Conservation (phyloP, 2,329 filamentous ascomycete genomes). For the Hypoxylon sp. region DNA sequence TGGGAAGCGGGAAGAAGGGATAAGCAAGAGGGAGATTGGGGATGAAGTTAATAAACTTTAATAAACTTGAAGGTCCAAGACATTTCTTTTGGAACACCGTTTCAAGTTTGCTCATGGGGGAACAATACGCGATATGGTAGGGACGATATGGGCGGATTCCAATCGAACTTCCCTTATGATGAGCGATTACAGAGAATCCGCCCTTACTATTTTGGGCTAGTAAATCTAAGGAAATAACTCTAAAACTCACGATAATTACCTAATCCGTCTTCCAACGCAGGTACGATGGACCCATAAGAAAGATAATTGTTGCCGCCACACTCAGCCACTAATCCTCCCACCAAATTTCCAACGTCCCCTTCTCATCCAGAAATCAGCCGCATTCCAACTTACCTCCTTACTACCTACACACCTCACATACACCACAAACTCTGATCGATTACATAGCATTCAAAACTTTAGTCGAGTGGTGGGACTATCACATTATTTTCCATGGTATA, state of each 20-base stretch:
- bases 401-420: not conserved
- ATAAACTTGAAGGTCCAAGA: not conserved
- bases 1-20: not conserved
- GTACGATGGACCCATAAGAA: conserved; percentile 9
- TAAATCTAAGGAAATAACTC: conserved; percentile 7
- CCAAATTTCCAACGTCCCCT: conserved; percentile 5
- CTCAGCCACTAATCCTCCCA: conserved; percentile 22
- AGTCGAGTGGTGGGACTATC: conserved; percentile 25
- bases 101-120: conserved; percentile 7
- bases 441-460: conserved; percentile 10
- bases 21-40: conserved; percentile 9
- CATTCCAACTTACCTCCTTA: conserved; percentile 25
- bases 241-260: not conserved
- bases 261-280: conserved; percentile 9
- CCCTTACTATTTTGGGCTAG: not conserved
- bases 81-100: conserved; percentile 8
- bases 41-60: conserved; percentile 16
- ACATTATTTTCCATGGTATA: conserved; percentile 22
- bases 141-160: not conserved
- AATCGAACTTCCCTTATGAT: not conserved
- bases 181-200: not conserved
- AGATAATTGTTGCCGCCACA: conserved; percentile 21
- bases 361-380: conserved; percentile 35
- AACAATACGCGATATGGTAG: too few species aligned
- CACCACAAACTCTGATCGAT: conserved; percentile 14